Evolutionary conservation across 208 protist genomes (phyloP).

Genomic region (Leishmania major): DNA sequence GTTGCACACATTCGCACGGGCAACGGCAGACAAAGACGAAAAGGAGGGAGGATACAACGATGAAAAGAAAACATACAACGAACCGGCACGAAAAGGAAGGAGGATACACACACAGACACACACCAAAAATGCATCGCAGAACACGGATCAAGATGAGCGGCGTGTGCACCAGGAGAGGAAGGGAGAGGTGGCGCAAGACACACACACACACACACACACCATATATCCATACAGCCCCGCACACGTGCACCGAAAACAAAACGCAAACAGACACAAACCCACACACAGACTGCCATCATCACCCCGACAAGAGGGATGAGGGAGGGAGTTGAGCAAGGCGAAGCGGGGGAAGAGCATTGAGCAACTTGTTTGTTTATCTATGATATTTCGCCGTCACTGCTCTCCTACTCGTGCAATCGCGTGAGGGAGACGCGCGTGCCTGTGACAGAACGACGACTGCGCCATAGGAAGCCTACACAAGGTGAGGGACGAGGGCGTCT

Average conservation of each 20-base stretch:
- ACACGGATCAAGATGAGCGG: background rate
- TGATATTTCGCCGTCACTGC: background rate
- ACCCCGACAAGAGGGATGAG: too few relatives aligned
- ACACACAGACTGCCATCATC: background rate
- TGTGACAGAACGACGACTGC: background rate
- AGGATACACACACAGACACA: background rate
- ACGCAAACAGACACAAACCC: background rate
- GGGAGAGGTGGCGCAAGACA: background rate
- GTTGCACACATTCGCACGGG: background rate
- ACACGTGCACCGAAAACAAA: background rate
- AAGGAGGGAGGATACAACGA: background rate
- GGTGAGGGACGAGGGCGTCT: background rate
- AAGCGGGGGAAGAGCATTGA: background rate
- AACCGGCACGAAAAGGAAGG: background rate
- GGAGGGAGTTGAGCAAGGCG: background rate
- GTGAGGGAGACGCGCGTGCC: background rate
- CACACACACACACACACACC: background rate
- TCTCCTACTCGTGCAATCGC: background rate
- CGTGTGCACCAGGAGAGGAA: background rate
- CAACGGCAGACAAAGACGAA: background rate
- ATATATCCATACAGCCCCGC: background rate
- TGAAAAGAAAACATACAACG: background rate
- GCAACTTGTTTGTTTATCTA: conserved; percentile 2
- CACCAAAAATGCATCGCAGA: background rate
- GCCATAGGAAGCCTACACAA: background rate